Conservation (phyloP, 176 grass and related monocot genomes). For the Puccinellia tenuiflora region DNA sequence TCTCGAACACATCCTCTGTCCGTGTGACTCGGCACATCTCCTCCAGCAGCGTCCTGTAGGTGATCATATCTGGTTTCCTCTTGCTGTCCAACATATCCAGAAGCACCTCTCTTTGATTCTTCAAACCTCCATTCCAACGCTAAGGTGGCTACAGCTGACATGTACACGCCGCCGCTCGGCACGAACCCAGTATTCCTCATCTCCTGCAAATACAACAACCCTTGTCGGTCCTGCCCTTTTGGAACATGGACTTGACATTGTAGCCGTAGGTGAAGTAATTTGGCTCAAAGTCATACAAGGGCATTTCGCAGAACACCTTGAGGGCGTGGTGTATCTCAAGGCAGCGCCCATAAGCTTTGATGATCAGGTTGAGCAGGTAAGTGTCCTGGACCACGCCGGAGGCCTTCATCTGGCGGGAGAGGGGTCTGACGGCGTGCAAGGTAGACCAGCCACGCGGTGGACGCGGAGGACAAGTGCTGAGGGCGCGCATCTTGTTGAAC, state of each 20-base stretch:
- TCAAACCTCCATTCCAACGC: constrained; percentile 78
- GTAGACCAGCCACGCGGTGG: constrained; percentile 62
- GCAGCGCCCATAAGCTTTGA: constrained; percentile 73
- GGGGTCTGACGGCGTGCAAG: constrained; percentile 69
- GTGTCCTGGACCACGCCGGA: constrained; percentile 87
- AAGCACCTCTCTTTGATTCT: constrained; percentile 49
- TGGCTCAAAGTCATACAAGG: constrained; percentile 68
- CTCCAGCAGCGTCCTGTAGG: constrained; percentile 88
- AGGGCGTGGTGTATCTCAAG: constrained; percentile 77
- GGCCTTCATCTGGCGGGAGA: constrained; percentile 79
- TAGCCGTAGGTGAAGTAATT: constrained; percentile 84
- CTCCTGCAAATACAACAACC: constrained; percentile 38
- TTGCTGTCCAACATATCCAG: constrained; percentile 68
- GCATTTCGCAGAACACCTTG: constrained; percentile 79
- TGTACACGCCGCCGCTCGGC: constrained; percentile 59
- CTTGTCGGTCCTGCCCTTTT: constrained; percentile 65
- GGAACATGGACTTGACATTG: constrained; percentile 71
- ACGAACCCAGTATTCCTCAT: constrained; percentile 59
- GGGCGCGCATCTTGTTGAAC: constrained; percentile 75
- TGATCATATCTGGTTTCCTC: constrained; percentile 73
- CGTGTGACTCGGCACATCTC: constrained; percentile 67
- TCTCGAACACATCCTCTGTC: constrained; percentile 58
- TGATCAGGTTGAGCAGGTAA: constrained; percentile 80
- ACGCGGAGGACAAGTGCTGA: constrained; percentile 47
- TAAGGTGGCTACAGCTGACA: constrained; percentile 51